Evolutionary conservation across 2,329 filamentous ascomycete genomes (phyloP).

Genomic region (Aureobasidium lini): DNA sequence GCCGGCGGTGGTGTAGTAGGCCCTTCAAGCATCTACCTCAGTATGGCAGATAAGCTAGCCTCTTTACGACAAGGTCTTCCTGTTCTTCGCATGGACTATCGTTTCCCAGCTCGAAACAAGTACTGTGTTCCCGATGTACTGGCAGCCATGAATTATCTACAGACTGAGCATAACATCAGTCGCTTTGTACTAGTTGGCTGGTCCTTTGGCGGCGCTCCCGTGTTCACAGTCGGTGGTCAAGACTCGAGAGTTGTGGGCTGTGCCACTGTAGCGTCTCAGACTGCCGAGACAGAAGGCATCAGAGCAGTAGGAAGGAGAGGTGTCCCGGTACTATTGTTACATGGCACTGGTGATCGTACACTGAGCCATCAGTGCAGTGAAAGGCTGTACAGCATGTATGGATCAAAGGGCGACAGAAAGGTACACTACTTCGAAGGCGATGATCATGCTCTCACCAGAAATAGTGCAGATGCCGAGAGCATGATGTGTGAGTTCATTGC

Average conservation of each 20-base stretch:
- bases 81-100: conserved; percentile 36
- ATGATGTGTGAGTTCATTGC: conserved; percentile 34
- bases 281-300: conserved; percentile 30
- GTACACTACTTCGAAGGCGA: conserved; percentile 35
- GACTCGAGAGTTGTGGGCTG: conserved; percentile 30
- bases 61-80: conserved; percentile 31
- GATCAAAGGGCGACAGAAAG: conserved; percentile 24
- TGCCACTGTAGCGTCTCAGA: conserved; percentile 36
- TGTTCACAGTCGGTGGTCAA: conserved; percentile 30
- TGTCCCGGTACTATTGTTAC: conserved; percentile 31
- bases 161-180: conserved; percentile 24
- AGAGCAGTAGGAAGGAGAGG: conserved; percentile 14
- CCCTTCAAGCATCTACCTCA: conserved; percentile 35
- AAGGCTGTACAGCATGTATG: conserved; percentile 31
- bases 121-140: conserved; percentile 32
- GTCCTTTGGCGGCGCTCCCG: conserved; percentile 38
- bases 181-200: conserved; percentile 37
- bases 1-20: conserved; percentile 34
- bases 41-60: conserved; percentile 35
- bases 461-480: conserved; percentile 31
- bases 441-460: conserved; percentile 35
- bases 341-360: conserved; percentile 33
- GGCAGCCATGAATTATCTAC: conserved; percentile 32
- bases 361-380: conserved; percentile 29
- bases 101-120: conserved; percentile 28